Evolutionary conservation across 2,329 filamentous ascomycete species (phyloP), one percentile per base, ranked within the genome.

Genomic region (Arachnopeziza araneosa): DNA sequence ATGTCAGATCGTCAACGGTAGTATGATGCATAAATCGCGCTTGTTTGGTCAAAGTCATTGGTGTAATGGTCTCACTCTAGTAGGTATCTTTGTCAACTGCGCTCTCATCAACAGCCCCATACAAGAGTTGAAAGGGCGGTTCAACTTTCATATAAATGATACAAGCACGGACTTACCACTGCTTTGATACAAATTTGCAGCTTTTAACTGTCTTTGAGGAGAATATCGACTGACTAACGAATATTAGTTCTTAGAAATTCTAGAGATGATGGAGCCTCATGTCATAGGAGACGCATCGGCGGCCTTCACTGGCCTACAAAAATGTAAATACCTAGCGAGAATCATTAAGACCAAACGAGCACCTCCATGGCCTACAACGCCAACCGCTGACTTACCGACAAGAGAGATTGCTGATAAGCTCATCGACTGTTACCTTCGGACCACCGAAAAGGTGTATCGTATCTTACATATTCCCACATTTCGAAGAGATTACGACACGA

Each of bases 31-130:
- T 62, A 87, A 86, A 66, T 79, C 78, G 0, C 76, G 83, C 0
- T 67, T 85, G 0, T 82, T 84, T 65, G 83, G 83, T 0, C 79
- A 79, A 66, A 83, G 80, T 30, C 81, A 84, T 65, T 85, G 81
- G 78, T 76, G 83, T n/a, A 82, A 79, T 60, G 75, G 74, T 1
- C 69, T 80, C 12, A 65, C 73, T 0, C 63, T 81, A 52, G 80
- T 83, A 66, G 68, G 76, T 61, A 32, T n/a, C 21, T 53, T n/a
- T 30, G 26, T 30, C 26, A 9, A 4, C 9, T 9, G 26, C 9
- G 26, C 4, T 22, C 24, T 36, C 44, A 19, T 55, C 56, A 9
- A 44, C 30, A 30, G 9, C 26, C 9, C 9, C 26, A 5, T 30
- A 30, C 4, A 30, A 30, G 26, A 30, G 26, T 30, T 9, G 26